Evolutionary conservation across 257 asterid genomes (phyloP), one percentile per base, ranked within the genome.

Genomic region (Solanum pennellii): DNA sequence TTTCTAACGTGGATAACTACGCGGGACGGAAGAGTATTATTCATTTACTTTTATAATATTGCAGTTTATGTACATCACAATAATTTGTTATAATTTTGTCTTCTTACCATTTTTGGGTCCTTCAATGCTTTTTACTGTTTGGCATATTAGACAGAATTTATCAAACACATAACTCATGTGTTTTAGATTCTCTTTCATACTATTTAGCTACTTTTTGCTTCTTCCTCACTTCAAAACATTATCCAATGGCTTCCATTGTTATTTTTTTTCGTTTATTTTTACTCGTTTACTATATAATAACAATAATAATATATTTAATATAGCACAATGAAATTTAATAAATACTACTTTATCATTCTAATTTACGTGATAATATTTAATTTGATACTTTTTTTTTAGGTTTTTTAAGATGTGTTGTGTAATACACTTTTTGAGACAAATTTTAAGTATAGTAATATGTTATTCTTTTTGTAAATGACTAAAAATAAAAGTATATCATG

Each of bases 321-420:
- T 49, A 52, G 18, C 0, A 6, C 0, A 16, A 23, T 1, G 1
- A 52, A 52, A 6, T 52, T 52, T 52, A 52, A 52, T 52, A 52
- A 52, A 16, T 52, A 6, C 0, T 16, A 52, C 0, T 52, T 52
- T 6, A 0, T 16, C 4, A 16, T 52, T 52, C 0, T 16, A 52
- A 52, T 52, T 2, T 52, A 52, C 0, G 23, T 16, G 23, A 16
- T 16, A 52, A 52, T 16, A 52, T 15, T 14, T 49, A 15, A 2
- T 49, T 49, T 49, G 3, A 49, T 0, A 14, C 7, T 37, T 6
- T 35, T 5, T 5, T 5, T 35, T 31, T 33, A 16, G 16, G 60
- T 15, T 15, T 52, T 15, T 6, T 52, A 6, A 52, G 9, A 2
- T 52, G 23, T 52, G 23, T 52, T 1, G 9, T 52, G 1, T 15